Evolutionary conservation across 75 land plant species (phyloP).

Genomic region (Pinus taeda): DNA sequence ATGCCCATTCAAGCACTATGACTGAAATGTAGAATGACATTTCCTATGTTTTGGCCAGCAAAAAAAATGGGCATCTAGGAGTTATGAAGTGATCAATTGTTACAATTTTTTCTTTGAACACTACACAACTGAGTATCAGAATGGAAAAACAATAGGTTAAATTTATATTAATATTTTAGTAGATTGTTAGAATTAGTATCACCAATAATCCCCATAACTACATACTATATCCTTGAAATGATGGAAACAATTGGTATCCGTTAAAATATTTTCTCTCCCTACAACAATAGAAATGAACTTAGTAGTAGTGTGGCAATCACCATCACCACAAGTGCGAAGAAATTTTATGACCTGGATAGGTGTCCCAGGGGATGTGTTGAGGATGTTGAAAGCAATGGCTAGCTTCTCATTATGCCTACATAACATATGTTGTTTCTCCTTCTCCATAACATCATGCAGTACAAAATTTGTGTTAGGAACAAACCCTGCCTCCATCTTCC

Average conservation of each 20-base stretch:
- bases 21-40: too few species aligned
- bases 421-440: conserved; percentile 14
- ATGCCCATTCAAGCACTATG: too few species aligned
- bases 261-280: conserved; percentile 4
- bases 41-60: too few species aligned
- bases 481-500: conserved; percentile 2
- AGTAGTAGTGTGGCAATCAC: conserved; percentile 10
- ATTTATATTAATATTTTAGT: too few species aligned
- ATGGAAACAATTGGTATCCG: conserved; percentile 13
- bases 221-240: conserved; percentile 15
- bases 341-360: conserved; percentile 6
- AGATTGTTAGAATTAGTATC: too few species aligned
- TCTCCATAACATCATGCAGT: background rate
- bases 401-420: conserved; percentile 26
- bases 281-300: conserved; percentile 14
- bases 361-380: conserved; percentile 4
- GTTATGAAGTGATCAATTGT: too few species aligned
- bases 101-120: too few species aligned
- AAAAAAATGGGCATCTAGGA: too few species aligned
- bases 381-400: conserved; percentile 17
- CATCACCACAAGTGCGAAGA: conserved; percentile 7
- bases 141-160: too few species aligned
- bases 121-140: too few species aligned
- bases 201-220: conserved; percentile 8
- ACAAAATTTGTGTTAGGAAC: conserved; percentile 5